Conservation (phyloP, 768 basidiomycete genomes). For the Dioszegia hungarica region DNA sequence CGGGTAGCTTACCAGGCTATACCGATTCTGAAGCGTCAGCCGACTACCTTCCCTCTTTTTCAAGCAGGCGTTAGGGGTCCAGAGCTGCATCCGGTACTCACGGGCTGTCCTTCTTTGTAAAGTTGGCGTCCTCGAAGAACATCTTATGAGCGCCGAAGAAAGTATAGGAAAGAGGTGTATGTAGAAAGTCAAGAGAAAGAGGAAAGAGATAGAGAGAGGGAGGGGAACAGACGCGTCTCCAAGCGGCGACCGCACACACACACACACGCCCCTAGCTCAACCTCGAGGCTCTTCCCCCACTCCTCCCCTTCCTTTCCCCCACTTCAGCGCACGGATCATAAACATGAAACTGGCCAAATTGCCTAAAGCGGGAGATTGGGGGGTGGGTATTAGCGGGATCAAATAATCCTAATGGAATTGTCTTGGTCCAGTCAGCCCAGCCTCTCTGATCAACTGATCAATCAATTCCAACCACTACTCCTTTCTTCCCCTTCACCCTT, state of each 20-base stretch:
- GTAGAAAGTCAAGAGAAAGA: background rate
- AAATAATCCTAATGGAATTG: too few species aligned
- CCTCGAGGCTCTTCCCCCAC: too few species aligned
- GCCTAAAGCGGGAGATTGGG: too few species aligned
- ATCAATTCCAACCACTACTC: too few species aligned
- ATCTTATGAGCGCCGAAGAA: conserved; percentile 55
- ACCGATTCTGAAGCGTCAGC: conserved; percentile 30
- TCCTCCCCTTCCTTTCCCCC: background rate
- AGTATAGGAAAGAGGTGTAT: background rate
- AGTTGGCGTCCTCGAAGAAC: conserved; percentile 81
- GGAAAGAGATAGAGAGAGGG: conserved; percentile 8
- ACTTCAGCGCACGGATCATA: background rate
- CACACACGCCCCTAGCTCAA: too few species aligned
- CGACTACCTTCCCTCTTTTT: background rate
- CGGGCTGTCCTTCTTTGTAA: conserved; percentile 76
- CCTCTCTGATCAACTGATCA: too few species aligned
- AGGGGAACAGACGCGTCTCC: conserved; percentile 1
- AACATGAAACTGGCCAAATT: background rate
- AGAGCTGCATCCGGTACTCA: conserved; percentile 66
- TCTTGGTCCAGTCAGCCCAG: too few species aligned
- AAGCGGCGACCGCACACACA: too few species aligned
- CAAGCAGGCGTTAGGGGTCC: background rate
- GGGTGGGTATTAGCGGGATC: too few species aligned
- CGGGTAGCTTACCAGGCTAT: conserved; percentile 30
- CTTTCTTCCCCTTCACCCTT: too few species aligned